These are phyloP conservation scores for Curvularia hawaiiensis DNA, from an alignment of 2,329 filamentous ascomycete species.

Conservation along the genomic window DNA sequence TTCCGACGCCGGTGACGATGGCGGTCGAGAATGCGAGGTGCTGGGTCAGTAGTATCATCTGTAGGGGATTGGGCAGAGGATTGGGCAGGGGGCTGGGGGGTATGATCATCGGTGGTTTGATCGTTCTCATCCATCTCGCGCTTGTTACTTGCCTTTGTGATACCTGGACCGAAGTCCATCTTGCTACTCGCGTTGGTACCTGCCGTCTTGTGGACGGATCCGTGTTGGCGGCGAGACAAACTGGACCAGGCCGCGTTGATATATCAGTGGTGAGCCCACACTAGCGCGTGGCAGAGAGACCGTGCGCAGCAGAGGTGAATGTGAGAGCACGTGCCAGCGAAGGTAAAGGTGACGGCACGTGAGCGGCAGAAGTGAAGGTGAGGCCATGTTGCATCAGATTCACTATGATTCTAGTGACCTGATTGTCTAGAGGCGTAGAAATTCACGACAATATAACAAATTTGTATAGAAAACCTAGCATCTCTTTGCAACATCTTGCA, in stretches of 20 bases:
- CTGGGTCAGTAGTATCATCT: background rate
- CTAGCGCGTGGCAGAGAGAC: no score
- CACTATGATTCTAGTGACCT: no score
- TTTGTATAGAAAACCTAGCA: no score
- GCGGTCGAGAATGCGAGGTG: conserved; percentile 29
- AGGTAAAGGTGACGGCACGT: background rate
- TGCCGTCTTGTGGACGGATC: background rate
- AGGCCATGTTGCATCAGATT: no score
- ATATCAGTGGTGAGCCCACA: no score
- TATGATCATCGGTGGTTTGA: background rate
- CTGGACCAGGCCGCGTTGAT: background rate
- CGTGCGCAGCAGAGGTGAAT: no score
- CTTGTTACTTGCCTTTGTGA: conserved; percentile 26
- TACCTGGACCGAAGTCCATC: conserved; percentile 8
- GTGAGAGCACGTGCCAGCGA: background rate
- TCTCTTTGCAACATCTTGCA: no score
- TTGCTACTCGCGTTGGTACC: background rate
- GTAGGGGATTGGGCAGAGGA: no score
- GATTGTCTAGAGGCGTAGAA: no score
- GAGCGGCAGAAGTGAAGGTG: background rate
- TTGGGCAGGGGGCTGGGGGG: no score
- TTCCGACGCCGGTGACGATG: conserved; percentile 30
- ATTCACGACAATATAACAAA: no score
- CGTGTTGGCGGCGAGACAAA: background rate
- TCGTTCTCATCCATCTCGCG: conserved; percentile 24